Base-by-base conservation (phyloP, 2,329 filamentous ascomycete genomes). In the Fusarium floridanum region DNA sequence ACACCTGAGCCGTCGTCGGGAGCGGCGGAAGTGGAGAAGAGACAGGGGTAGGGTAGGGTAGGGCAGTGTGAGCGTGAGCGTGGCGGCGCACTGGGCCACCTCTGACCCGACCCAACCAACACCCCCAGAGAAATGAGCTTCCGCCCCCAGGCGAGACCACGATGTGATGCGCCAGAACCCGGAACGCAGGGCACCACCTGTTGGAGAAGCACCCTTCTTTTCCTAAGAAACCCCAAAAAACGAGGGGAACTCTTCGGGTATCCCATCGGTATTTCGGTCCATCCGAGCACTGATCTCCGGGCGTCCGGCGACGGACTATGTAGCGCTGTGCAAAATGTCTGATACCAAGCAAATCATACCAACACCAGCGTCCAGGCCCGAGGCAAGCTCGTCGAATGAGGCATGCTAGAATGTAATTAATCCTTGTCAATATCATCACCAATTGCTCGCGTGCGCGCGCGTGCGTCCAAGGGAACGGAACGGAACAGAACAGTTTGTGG, bases 381-480 rank as follows among this genome's bases (percentile, higher is more conserved):
- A 59, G 68, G 68, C 17, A 43, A 60, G n/a, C 22, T 36, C 14
- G 16, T 36, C 60, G 29, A 48, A 27, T 56, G 10, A 48, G 27
- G 20, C 3, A 39, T 14, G 24, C 17, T 64, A 36, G 36, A 41
- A 32, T 61, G 60, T 43, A 62, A 61, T 27, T 43, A 56, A 57
- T 36, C 56, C 68, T 62, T 59, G 48, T 61, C 48, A 41, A 72
- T 45, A 64, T 41, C 71, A 53, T 75, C 72, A 76, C 65, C 62
- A 59, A 45, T 71, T 22, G 34, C 29, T 29, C 20, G 61, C 50
- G 66, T 43, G 61, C 64, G 32, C n/a, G 24, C 27, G 61, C 64
- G 32, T 20, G 24, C 27, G 62, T 48, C 53, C 32, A 34, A 34
- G 32, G 32, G 60, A 70, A 27, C 56, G 39, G 36, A 39, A 36